Base-by-base conservation (phyloP, 805 yeast genomes). In the Pichia pseudocactophila region DNA sequence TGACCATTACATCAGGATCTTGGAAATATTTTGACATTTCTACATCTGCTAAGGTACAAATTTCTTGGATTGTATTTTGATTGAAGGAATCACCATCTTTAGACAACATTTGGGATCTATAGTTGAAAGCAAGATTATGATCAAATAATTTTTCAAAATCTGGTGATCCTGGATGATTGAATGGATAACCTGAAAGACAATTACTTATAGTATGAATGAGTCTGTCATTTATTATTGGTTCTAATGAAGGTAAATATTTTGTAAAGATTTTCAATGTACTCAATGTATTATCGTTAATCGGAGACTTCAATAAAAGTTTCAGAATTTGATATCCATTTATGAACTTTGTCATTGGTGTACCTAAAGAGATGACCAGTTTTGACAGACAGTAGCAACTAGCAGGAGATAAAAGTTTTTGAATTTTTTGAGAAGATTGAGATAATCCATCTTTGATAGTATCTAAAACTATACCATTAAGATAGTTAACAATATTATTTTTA, bases 271-370 rank as follows among this genome's bases (percentile, higher is more conserved):
- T 71, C 27, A 90, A 59, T 12, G 92, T 82, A 45, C 78, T 78
- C 55, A 86, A 80, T 78, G 90, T 78, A 48, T 83, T 81, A 50
- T 78, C 81, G n/a, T 87, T 82, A 41, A 90, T 70, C 0, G 96
- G 84, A 47, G 96, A 87, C 37, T 80, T 74, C 52, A 90, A 71
- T 64, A 90, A 74, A 62, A 84, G 70, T 50, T 82, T 89, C 40
- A 90, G 64, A 18, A 90, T 71, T 39, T 61, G 64, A 53, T 86
- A 95, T 47, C 81, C 74, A 49, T 87, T 89, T 42, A 92, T 65
- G 57, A 86, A 88, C 56, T 90, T 92, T 0, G 96, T 85, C 43
- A 90, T 67, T 0, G 96, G 95, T 11, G 96, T 94, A 0, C 97
- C 97, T 13, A 90, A 86, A 0, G 97, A 90, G 20, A 73, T 72